Evolutionary conservation across 192 early-diverging fungal species (phyloP), one percentile per base, ranked within the genome.

Genomic region (Podila horticola): DNA sequence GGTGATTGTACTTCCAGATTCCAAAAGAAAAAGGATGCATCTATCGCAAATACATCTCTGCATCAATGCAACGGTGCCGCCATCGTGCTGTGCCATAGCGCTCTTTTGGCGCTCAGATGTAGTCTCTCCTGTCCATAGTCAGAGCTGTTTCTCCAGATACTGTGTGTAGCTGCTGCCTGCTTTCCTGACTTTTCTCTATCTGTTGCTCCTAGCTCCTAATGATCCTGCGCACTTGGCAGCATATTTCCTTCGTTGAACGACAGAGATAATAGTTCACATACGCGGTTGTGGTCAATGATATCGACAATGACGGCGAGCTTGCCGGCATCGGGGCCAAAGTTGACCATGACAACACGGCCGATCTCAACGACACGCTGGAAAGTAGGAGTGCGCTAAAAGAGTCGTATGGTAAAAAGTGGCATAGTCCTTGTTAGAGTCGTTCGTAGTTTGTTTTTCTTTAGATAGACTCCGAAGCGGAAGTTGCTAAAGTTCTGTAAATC

Each of bases 271-370:
- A 26, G 49, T 20, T 8, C 34, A 89, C 89, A 49, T 87, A 92
- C 94, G 75, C 98, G 92, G 89, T 94, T 95, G 94, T 99, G 97
- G 90, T 99, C 98, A 82, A 99, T 93, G 85, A 99, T 98, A 86
- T 99, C 98, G 69, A 99, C 94, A 88, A 99, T 94, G 82, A 97
- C 95, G 84, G 97, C 97, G 74, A 99, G 92, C 91, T 99, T 99
- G 82, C 96, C 96, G 84, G 93, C 92, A 85, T 97, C 92, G 74
- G 90, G 88, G 75, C 98, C 98, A 90, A 93, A 91, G 90, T 93
- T 98, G 82, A 99, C 82, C 75, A 97, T 90, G 84, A 99, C 97
- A 65, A 99, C 96, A 88, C 97, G 96, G 85, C 97, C 97, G 87
- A 98, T 94, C 89, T 99, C 95, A 86, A 98, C 97, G 86, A 94